Evolutionary conservation across 495 filamentous ascomycete genomes (phyloP), one percentile per base, ranked within the genome.

Genomic region (Penicillium malachiteum): DNA sequence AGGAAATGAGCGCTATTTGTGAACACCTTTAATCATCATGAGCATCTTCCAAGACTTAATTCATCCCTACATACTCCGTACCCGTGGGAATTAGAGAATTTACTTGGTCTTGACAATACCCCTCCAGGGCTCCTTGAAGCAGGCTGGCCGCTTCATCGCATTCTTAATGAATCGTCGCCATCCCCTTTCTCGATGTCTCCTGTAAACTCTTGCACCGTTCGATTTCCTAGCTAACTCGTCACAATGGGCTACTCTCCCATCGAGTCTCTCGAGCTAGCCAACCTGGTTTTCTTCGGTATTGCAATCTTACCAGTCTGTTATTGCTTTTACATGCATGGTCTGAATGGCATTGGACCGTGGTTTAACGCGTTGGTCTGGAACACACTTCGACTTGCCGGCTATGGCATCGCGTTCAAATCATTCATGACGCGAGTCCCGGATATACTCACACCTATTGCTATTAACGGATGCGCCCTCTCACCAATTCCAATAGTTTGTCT

Each of bases 291-390:
- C 43, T 46, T 46, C 12, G 43, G 43, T 18, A 46, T 46, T 10
- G 12, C 43, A 46, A 32, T 46, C 14, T 12, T 46, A n/a, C 43
- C 43, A 1, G 43, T 46, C 4, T 46, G 43, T 8, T 46, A 46
- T 8, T 46, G 43, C n/a, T 46, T 46, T 46, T 46, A 46, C 31
- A 46, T 46, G 26, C 43, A 46, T 46, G 26, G 43, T 0, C 43
- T n/a, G 26, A 11, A 46, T 21, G 43, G 43, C 7, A 0, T 46
- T 1, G 43, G 43, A 8, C 21, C 43, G 0, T 46, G 43, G 43
- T 26, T 46, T 16, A 46, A 46, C 7, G 13, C 21, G 8, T 16
- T 46, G 7, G 8, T 46, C 3, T 46, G 43, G 43, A 46, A 31
- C 26, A 8, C 43, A 21, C 26, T 46, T 8, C 43, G 43, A 21